phyloP scores from a whole-genome alignment of 2,329 filamentous ascomycete genomes.

The Neoscytalidium dimidiatum region DNA sequence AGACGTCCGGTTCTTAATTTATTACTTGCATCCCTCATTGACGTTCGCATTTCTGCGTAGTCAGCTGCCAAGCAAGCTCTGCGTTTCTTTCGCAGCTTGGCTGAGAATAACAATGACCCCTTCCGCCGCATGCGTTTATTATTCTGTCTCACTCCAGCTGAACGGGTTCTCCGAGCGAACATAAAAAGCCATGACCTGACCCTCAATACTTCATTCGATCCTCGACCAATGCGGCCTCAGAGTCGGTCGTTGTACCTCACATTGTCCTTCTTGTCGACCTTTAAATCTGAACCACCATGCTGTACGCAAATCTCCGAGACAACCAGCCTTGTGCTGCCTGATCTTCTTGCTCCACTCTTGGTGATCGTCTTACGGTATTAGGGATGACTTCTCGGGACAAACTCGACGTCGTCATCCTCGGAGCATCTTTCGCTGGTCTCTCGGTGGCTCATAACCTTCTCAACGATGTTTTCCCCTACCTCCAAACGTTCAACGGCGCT shows the following conservation, averaged over 20 bases:
- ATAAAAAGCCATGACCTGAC: neutral
- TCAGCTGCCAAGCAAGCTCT: slow-evolving; percentile 12
- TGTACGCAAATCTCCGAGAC: neutral
- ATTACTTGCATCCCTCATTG: neutral
- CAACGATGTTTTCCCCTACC: slow-evolving; percentile 31
- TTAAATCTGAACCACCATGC: neutral
- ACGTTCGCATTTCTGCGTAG: neutral
- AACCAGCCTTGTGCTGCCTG: neutral
- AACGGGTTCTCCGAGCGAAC: neutral
- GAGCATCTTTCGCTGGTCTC: slow-evolving; percentile 40
- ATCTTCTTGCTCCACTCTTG: neutral
- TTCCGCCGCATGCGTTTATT: slow-evolving; percentile 1
- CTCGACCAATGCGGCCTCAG: neutral
- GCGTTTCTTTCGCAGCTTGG: slow-evolving; percentile 1
- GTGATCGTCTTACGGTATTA: neutral
- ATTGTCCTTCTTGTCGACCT: neutral
- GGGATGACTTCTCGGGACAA: slow-evolving; percentile 21
- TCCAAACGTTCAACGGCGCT: slow-evolving; percentile 28
- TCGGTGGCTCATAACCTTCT: slow-evolving; percentile 40
- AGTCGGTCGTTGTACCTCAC: neutral
- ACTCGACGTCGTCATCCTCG: slow-evolving; percentile 41
- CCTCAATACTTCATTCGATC: neutral
- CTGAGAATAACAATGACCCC: neutral
- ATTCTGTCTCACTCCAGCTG: neutral
- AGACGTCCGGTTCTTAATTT: neutral